Evolutionary conservation across 2,329 filamentous ascomycete species (phyloP).

Genomic region (Cordyceps cicadae): DNA sequence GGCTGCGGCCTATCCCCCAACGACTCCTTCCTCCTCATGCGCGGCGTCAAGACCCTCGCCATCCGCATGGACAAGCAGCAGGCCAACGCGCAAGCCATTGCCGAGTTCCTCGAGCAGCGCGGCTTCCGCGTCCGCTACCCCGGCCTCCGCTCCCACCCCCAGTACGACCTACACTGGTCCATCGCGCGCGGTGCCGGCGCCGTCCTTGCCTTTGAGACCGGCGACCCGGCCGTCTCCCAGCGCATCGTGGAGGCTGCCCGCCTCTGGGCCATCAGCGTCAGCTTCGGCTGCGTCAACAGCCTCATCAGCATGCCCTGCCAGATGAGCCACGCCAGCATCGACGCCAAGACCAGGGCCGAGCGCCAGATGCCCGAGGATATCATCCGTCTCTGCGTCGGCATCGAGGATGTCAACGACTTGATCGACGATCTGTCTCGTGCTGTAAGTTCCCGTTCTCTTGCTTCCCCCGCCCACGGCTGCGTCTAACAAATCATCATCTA

Average conservation of each 20-base stretch:
- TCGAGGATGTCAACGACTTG: slow-evolving; percentile 85
- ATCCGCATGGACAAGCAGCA: slow-evolving; percentile 99
- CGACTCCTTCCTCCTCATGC: slow-evolving; percentile 90
- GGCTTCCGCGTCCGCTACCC: slow-evolving; percentile 96
- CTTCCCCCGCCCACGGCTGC: too few relatives aligned
- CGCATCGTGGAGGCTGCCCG: slow-evolving; percentile 89
- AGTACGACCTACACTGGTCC: slow-evolving; percentile 92
- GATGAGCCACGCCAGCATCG: slow-evolving; percentile 98
- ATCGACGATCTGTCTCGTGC: slow-evolving; percentile 88
- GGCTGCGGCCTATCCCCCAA: slow-evolving; percentile 92
- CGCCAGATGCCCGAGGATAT: slow-evolving; percentile 94
- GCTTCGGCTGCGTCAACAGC: slow-evolving; percentile 96
- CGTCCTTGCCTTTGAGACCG: slow-evolving; percentile 93
- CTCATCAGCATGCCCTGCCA: slow-evolving; percentile 99
- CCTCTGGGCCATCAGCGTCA: slow-evolving; percentile 92
- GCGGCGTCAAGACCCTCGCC: slow-evolving; percentile 90
- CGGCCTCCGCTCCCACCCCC: slow-evolving; percentile 86
- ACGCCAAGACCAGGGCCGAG: slow-evolving; percentile 83
- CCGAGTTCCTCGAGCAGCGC: slow-evolving; percentile 79
- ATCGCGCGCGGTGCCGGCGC: slow-evolving; percentile 92
- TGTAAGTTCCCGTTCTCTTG: slow-evolving; percentile 48
- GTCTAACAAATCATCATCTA: slow-evolving; percentile 28
- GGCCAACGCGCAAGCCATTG: slow-evolving; percentile 80
- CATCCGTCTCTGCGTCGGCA: slow-evolving; percentile 90
- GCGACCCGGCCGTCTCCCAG: slow-evolving; percentile 73